Conservation (phyloP, 2,329 filamentous ascomycete genomes). For the Fusarium sp. region DNA sequence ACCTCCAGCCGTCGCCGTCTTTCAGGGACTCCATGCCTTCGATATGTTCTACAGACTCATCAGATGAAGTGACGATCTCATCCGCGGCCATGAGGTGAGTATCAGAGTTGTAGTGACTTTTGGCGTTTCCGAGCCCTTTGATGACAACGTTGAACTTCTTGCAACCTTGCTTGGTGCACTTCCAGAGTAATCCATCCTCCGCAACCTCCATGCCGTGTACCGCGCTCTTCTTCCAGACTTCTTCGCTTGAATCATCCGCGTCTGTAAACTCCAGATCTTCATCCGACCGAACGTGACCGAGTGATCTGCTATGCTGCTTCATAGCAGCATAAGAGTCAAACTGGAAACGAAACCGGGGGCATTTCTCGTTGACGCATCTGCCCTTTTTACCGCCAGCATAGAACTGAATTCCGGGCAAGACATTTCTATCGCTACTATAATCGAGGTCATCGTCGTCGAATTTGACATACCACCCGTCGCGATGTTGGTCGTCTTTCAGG, state of each 20-base stretch:
- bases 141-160: conserved; percentile 6
- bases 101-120: neutral
- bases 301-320: conserved; percentile 11
- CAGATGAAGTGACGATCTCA: neutral
- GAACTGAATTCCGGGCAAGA: conserved; percentile 7
- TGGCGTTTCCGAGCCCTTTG: neutral
- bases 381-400: neutral
- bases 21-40: neutral
- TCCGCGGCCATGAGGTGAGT: conserved; percentile 1
- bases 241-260: neutral
- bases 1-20: neutral
- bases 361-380: conserved; percentile 12
- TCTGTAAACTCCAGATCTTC: neutral
- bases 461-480: neutral
- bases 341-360: neutral
- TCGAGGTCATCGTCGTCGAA: neutral
- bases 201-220: conserved; percentile 14
- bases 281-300: neutral
- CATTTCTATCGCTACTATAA: neutral
- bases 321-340: neutral
- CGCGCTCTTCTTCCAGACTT: conserved; percentile 9
- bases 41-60: neutral
- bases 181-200: neutral
- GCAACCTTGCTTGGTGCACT: conserved; percentile 19
- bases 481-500: conserved; percentile 7